Evolutionary conservation across 495 filamentous ascomycete species (phyloP).

Genomic region (Astrocystis sublimbata): DNA sequence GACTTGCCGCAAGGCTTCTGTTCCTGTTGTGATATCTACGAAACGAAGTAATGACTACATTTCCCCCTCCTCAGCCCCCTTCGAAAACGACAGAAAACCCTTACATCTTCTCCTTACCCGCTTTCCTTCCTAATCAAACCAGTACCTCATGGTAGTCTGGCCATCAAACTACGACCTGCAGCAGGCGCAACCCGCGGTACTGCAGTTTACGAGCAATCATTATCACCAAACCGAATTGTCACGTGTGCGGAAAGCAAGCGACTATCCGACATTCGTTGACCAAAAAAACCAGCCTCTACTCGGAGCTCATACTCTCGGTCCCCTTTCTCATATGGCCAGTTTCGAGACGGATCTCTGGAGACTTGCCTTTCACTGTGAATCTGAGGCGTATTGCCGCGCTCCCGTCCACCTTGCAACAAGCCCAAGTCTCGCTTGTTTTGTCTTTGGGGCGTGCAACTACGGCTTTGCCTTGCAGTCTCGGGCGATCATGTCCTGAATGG

Average conservation of each 20-base stretch:
- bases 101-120: slow-evolving; percentile 38
- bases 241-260: slow-evolving; percentile 27
- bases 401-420: background rate
- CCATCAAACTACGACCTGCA: slow-evolving; percentile 23
- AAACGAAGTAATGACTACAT: slow-evolving; percentile 47
- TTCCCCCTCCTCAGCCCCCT: slow-evolving; percentile 33
- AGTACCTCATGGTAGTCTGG: slow-evolving; percentile 12
- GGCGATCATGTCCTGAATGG: too few relatives aligned
- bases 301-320: background rate
- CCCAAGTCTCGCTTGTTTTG: background rate
- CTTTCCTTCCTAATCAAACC: slow-evolving; percentile 27
- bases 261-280: background rate
- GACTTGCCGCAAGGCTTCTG: slow-evolving; percentile 61
- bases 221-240: background rate
- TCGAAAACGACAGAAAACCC: slow-evolving; percentile 27
- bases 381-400: background rate
- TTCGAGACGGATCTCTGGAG: background rate
- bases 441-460: background rate
- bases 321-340: background rate
- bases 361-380: background rate
- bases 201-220: slow-evolving; percentile 6
- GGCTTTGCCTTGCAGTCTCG: background rate
- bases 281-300: background rate
- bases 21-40: slow-evolving; percentile 42
- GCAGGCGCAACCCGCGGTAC: background rate